Conservation (phyloP, 2,329 filamentous ascomycete genomes). For the Hymenoscyphus repandus region DNA sequence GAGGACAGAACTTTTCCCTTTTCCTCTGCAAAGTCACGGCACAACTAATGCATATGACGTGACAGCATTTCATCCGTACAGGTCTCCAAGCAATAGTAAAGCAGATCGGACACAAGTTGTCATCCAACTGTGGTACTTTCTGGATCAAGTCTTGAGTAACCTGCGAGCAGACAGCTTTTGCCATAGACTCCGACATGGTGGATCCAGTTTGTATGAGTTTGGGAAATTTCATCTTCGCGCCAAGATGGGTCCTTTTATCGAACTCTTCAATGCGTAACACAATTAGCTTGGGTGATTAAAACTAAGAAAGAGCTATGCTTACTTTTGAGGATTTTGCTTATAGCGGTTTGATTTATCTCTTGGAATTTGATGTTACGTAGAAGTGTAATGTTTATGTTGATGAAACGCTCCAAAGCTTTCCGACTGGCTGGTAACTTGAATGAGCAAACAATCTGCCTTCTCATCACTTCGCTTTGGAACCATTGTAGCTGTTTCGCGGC, state of each 20-base stretch:
- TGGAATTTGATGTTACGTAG: constrained; percentile 78
- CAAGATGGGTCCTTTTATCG: constrained; percentile 75
- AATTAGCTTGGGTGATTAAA: background rate
- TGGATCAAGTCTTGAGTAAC: constrained; percentile 68
- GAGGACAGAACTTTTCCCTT: constrained; percentile 63
- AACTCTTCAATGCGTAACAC: constrained; percentile 54
- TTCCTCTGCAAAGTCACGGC: constrained; percentile 73
- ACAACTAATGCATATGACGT: constrained; percentile 81
- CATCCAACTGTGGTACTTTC: constrained; percentile 74
- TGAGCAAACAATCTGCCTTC: constrained; percentile 50
- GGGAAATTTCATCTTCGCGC: constrained; percentile 59
- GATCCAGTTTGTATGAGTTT: constrained; percentile 52
- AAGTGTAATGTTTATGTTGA: constrained; percentile 67
- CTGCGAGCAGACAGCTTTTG: constrained; percentile 69
- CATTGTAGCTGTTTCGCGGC: constrained; percentile 59
- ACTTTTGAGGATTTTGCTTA: constrained; percentile 84
- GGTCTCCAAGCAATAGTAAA: constrained; percentile 75
- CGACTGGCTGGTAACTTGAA: constrained; percentile 65
- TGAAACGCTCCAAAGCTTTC: constrained; percentile 60
- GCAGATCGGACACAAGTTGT: constrained; percentile 79
- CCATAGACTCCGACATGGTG: constrained; percentile 61
- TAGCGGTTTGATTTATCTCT: constrained; percentile 73
- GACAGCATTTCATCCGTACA: constrained; percentile 67
- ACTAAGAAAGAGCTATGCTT: constrained; percentile 26
- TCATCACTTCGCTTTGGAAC: constrained; percentile 65